Evolutionary conservation across 2,329 filamentous ascomycete genomes (phyloP).

Genomic region (Penicillium glabrum): DNA sequence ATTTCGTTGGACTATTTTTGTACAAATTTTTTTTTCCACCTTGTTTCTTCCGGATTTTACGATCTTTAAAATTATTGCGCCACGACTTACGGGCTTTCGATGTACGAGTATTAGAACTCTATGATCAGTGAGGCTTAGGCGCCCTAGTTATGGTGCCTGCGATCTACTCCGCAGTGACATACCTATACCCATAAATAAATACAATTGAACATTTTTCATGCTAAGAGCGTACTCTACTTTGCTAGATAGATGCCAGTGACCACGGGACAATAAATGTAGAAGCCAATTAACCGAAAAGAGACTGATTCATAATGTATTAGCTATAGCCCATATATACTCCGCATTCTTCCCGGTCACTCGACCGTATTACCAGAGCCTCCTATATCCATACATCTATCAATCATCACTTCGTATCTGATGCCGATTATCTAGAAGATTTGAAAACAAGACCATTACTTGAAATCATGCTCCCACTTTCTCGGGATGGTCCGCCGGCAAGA

Average conservation of each 20-base stretch:
- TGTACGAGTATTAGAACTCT: not conserved
- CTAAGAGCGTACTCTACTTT: not conserved
- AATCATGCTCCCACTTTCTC: conserved; percentile 4
- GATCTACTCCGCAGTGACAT: not conserved
- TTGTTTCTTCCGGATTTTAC: not conserved
- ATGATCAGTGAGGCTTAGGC: not conserved
- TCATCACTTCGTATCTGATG: not conserved
- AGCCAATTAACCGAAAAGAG: not conserved
- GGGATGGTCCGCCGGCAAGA: conserved; percentile 9
- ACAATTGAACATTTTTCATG: not conserved
- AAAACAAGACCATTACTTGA: not conserved
- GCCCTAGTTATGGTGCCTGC: not conserved
- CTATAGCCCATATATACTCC: not conserved
- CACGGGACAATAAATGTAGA: no score
- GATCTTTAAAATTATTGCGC: not conserved
- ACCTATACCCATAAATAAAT: not conserved
- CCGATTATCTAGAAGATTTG: not conserved
- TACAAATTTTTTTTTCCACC: not conserved
- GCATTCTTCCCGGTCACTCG: not conserved
- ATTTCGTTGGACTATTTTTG: not conserved
- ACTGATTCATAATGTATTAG: not conserved
- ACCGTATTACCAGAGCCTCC: not conserved
- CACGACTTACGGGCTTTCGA: not conserved
- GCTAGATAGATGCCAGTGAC: not conserved
- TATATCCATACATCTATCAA: not conserved